A percentile compares a stretch with the other conserved stretches of the same genome.
Conservation (phyloP, 2,329 filamentous ascomycete species). For the Thelonectria blattea region DNA sequence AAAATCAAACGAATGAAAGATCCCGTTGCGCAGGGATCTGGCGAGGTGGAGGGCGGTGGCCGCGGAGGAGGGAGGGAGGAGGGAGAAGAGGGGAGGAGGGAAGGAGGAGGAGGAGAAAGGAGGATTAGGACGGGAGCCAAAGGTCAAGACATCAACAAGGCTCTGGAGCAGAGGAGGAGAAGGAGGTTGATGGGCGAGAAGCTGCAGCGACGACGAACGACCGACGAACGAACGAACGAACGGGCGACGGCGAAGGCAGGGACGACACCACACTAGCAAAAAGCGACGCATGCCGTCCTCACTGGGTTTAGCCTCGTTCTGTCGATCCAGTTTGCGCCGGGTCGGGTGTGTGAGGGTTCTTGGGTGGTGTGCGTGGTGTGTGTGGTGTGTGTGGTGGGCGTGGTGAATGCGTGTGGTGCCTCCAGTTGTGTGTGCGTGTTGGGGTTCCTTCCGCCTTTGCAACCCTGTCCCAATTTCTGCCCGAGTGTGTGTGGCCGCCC, state of each 20-base stretch:
- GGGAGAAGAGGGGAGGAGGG: background rate
- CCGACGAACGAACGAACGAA: conserved; percentile 4
- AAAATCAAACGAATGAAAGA: conserved; percentile 19
- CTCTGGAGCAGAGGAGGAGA: background rate
- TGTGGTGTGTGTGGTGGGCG: background rate
- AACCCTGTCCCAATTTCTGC: background rate
- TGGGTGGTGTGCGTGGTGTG: background rate
- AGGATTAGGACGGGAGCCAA: background rate
- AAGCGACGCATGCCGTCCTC: conserved; percentile 29
- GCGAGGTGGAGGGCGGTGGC: background rate
- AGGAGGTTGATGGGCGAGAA: background rate
- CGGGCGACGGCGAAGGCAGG: conserved; percentile 7
- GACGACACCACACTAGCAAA: conserved; percentile 15
- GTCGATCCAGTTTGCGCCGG: conserved; percentile 4
- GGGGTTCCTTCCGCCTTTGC: background rate
- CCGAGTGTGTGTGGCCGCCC: background rate
- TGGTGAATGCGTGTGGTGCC: background rate
- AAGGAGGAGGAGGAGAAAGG: background rate
- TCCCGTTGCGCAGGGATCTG: conserved; percentile 2
- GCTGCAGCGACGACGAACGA: conserved; percentile 14
- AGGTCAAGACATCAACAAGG: background rate
- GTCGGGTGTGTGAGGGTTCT: background rate
- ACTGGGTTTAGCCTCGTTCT: conserved; percentile 24
- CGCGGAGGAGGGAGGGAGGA: background rate
- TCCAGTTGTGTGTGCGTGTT: background rate